These are phyloP conservation scores for Alternaria atra DNA, from an alignment of 2,329 filamentous ascomycete genomes.

Conservation along the genomic window DNA sequence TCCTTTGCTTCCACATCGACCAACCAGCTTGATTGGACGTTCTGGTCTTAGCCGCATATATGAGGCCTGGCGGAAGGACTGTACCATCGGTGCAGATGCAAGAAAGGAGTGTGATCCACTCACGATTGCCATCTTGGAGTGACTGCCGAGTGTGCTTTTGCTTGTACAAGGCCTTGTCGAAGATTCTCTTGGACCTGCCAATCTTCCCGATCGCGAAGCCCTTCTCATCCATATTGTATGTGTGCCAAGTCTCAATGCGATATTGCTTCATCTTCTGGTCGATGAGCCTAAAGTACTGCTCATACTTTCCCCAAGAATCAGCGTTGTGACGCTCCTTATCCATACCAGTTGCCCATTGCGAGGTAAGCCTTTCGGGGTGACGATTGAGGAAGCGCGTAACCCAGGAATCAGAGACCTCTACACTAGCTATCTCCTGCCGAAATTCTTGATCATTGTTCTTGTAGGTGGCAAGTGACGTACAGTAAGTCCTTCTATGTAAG, in stretches of 20 bases:
- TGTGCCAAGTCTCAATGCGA: background rate
- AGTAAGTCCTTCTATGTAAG: background rate
- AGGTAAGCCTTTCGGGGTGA: background rate
- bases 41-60: too few species aligned
- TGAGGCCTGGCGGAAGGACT: slow-evolving; percentile 15
- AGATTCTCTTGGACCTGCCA: slow-evolving; percentile 15
- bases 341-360: background rate
- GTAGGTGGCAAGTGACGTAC: background rate
- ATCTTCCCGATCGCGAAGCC: background rate
- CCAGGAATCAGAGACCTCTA: background rate
- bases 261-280: background rate
- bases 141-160: background rate
- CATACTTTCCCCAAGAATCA: background rate
- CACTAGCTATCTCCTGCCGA: background rate
- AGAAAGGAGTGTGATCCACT: slow-evolving; percentile 20
- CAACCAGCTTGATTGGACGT: background rate
- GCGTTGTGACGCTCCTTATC: background rate
- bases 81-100: slow-evolving; percentile 22
- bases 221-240: background rate
- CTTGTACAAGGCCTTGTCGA: slow-evolving; percentile 1
- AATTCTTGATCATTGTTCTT: background rate
- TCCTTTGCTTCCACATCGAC: too few species aligned
- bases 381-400: background rate
- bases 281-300: too few species aligned
- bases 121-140: slow-evolving; percentile 15